A percentile compares a stretch with the other conserved stretches of the same genome.
These are phyloP conservation scores for Sutorius eximius DNA, from an alignment of 1,284 basidiomycete genomes.

Conservation along the genomic window DNA sequence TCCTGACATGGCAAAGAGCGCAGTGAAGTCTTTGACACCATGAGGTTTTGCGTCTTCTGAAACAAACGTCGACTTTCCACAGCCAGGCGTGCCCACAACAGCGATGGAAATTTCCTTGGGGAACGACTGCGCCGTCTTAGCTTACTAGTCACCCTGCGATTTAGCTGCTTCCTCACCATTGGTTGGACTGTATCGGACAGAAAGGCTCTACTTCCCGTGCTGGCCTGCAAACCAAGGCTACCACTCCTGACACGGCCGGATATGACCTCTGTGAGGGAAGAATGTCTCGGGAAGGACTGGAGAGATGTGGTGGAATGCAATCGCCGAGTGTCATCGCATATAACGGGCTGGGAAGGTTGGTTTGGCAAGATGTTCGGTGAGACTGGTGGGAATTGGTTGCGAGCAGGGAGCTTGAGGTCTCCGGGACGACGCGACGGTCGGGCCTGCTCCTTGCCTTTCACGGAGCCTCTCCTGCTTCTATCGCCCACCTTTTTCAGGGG, in stretches of 20 bases:
- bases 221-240: constrained; percentile 48
- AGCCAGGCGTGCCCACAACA: constrained; percentile 65
- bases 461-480: constrained; percentile 34
- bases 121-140: constrained; percentile 22
- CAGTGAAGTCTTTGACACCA: constrained; percentile 33
- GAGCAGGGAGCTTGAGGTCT: constrained; percentile 39
- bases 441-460: constrained; percentile 34
- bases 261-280: constrained; percentile 25
- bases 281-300: constrained; percentile 40
- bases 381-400: constrained; percentile 33
- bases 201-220: constrained; percentile 35
- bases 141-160: constrained; percentile 19
- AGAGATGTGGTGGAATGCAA: constrained; percentile 45
- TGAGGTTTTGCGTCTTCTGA: constrained; percentile 63
- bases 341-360: constrained; percentile 29
- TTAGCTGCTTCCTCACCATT: constrained; percentile 32
- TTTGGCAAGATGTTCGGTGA: constrained; percentile 12
- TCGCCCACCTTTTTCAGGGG: constrained; percentile 33
- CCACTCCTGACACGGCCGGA: constrained; percentile 55
- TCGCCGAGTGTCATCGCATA: constrained; percentile 40
- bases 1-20: constrained; percentile 33
- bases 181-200: constrained; percentile 40
- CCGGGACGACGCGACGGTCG: constrained; percentile 33
- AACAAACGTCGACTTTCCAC: constrained; percentile 72
- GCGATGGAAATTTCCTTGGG: constrained; percentile 52